Conservation (phyloP, 2,329 filamentous ascomycete species). For the Botrytis hyacinthi region DNA sequence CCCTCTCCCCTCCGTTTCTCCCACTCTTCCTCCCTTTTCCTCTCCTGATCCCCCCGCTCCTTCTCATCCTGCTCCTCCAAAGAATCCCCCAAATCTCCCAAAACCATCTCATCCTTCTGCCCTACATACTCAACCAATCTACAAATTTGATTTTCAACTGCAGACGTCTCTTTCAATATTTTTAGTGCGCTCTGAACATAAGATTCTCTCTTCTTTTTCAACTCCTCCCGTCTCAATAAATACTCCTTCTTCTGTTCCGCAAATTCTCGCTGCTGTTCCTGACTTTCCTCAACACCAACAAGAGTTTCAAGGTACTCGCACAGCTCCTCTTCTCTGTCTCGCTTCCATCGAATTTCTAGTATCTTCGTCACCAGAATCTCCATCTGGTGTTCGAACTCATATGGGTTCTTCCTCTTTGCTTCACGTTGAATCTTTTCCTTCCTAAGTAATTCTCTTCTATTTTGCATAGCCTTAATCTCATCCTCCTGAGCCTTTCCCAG, state of each 20-base stretch:
- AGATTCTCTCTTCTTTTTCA: neutral
- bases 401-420: neutral
- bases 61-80: neutral
- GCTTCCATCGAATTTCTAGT: neutral
- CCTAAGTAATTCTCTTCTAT: accelerated
- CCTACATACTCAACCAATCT: neutral
- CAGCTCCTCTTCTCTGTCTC: neutral
- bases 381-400: neutral
- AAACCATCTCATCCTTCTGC: neutral
- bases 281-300: neutral
- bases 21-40: neutral
- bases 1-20: neutral
- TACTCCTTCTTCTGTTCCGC: neutral
- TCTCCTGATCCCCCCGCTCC: neutral
- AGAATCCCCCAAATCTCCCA: neutral
- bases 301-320: neutral
- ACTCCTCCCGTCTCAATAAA: accelerated
- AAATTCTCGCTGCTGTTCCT: neutral
- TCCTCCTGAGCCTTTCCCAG: neutral
- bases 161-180: too few species aligned
- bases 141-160: too few species aligned
- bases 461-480: accelerated
- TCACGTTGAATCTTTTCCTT: neutral
- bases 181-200: too few species aligned
- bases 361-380: neutral